Evolutionary conservation across 306 rosid species (phyloP).

Genomic region (Prunus padus): DNA sequence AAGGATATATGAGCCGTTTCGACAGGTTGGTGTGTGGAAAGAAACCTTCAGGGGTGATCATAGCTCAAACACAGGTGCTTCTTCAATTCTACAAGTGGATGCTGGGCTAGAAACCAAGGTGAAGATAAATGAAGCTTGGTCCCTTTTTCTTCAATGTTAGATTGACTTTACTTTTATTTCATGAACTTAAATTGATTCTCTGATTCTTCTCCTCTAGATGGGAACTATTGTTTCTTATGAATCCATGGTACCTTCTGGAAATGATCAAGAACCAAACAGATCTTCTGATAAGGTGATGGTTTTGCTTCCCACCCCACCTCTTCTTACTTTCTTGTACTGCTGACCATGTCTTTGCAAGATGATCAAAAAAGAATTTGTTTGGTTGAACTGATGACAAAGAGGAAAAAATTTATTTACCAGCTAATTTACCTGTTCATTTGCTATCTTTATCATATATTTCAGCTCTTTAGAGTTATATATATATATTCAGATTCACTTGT

Average conservation of each 20-base stretch:
- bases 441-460: too few species aligned
- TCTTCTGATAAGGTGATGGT: conserved; percentile 63
- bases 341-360: too few species aligned
- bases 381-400: too few species aligned
- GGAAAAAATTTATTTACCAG: too few species aligned
- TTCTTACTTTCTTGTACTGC: too few species aligned
- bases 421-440: too few species aligned
- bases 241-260: conserved; percentile 44
- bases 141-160: conserved; percentile 2
- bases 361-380: too few species aligned
- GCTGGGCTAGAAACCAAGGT: conserved; percentile 55
- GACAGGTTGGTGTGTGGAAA: conserved; percentile 71
- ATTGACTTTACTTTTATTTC: background rate
- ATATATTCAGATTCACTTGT: too few species aligned
- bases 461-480: too few species aligned
- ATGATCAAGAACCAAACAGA: conserved; percentile 54
- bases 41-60: conserved; percentile 52
- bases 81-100: conserved; percentile 49
- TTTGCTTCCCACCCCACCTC: too few species aligned
- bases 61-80: conserved; percentile 39
- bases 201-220: conserved; percentile 38
- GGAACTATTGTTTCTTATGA: conserved; percentile 55
- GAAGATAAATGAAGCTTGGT: conserved; percentile 1
- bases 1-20: conserved; percentile 74
- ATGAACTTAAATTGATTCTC: conserved; percentile 16